A percentile compares a stretch with the other conserved stretches of the same genome.
These are phyloP conservation scores for Microdochium bolleyi DNA, from an alignment of 2,329 filamentous ascomycete species.

Conservation along the genomic window DNA sequence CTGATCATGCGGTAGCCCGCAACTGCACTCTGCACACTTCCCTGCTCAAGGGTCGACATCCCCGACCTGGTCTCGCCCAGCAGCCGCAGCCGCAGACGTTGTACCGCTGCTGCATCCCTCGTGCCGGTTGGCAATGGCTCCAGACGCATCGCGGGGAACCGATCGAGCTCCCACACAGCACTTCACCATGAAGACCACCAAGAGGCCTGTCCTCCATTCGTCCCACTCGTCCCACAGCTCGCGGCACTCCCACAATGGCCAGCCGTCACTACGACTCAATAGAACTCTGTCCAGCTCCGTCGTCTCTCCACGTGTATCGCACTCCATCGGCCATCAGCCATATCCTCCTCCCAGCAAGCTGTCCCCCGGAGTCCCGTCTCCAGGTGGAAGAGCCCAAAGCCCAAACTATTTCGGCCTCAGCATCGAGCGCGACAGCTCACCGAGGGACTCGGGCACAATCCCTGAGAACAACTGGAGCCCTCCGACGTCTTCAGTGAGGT, in stretches of 20 bases:
- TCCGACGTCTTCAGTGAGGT: slow-evolving; percentile 61
- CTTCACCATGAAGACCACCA: slow-evolving; percentile 24
- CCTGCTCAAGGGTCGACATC: no score
- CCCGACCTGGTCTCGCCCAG: no score
- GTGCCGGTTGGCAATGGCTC: neutral
- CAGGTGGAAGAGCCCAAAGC: slow-evolving; percentile 46
- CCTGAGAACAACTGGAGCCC: slow-evolving; percentile 69
- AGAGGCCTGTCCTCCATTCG: slow-evolving; percentile 19
- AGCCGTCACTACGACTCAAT: slow-evolving; percentile 24
- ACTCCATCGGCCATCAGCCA: slow-evolving; percentile 43
- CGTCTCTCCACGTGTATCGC: slow-evolving; percentile 41
- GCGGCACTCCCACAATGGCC: slow-evolving; percentile 31
- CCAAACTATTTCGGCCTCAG: slow-evolving; percentile 84
- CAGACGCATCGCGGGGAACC: neutral
- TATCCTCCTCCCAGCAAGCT: slow-evolving; percentile 36
- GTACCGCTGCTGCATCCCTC: no score
- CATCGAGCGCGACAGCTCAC: slow-evolving; percentile 42
- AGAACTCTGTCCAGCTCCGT: slow-evolving; percentile 40
- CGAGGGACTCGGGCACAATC: slow-evolving; percentile 54
- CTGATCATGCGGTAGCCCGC: no score
- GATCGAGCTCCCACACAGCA: slow-evolving; percentile 11
- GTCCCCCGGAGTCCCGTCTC: slow-evolving; percentile 28
- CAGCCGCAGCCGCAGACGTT: no score
- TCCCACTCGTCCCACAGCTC: slow-evolving; percentile 14
- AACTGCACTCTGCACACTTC: no score